phyloP scores from a whole-genome alignment of 2,329 filamentous ascomycete genomes.

The Rhytidhysteron rufulum region DNA sequence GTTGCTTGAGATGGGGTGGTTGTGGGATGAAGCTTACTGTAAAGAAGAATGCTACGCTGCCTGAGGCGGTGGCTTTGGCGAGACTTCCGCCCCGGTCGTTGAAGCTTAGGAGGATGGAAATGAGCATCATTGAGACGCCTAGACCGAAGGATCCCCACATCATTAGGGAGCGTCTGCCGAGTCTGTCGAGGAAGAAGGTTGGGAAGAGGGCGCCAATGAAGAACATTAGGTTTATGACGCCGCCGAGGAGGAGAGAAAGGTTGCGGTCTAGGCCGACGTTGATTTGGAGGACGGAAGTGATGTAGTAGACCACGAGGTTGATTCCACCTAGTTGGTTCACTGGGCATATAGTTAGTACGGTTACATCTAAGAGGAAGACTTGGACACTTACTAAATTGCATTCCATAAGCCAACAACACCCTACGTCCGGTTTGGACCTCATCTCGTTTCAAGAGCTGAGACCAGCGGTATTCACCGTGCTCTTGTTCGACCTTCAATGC shows the following conservation, averaged over 20 bases:
- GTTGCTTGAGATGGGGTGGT: constrained; percentile 10
- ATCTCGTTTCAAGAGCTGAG: constrained; percentile 36
- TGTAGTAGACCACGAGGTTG: constrained; percentile 30
- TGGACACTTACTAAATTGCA: constrained; percentile 41
- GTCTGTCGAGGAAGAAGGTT: constrained; percentile 37
- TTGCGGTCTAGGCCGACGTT: constrained; percentile 46
- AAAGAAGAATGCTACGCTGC: constrained; percentile 50
- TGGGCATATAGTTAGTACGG: neutral
- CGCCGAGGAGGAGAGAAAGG: constrained; percentile 45
- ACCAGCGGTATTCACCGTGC: constrained; percentile 37
- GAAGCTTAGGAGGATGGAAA: constrained; percentile 42
- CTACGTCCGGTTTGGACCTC: constrained; percentile 38
- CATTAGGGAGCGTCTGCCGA: constrained; percentile 27
- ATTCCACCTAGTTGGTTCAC: constrained; percentile 9
- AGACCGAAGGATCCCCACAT: constrained; percentile 31
- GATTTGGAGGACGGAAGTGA: constrained; percentile 42
- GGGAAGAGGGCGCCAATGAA: constrained; percentile 28
- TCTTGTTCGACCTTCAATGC: constrained; percentile 33
- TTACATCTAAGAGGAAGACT: too few species aligned
- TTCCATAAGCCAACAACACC: constrained; percentile 37
- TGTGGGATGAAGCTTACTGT: constrained; percentile 23
- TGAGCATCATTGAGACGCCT: constrained; percentile 27
- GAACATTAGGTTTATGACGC: constrained; percentile 35
- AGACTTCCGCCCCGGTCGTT: constrained; percentile 25
- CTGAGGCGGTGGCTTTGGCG: constrained; percentile 40